A percentile compares a stretch with the other conserved stretches of the same genome.
Conservation (phyloP, 192 early-diverging fungal genomes). For the Podochytrium sp. region DNA sequence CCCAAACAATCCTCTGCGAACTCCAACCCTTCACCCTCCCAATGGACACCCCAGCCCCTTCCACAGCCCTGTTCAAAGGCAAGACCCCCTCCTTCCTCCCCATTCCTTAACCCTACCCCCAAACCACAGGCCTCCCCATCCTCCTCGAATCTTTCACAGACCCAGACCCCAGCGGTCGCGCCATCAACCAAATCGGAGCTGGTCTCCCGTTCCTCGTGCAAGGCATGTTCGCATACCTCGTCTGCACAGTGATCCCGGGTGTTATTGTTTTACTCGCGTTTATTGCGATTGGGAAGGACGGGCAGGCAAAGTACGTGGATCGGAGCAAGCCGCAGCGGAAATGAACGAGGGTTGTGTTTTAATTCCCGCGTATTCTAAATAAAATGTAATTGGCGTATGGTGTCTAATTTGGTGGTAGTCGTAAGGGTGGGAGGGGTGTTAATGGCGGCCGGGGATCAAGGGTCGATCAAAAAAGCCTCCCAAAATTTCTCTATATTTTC, state of each 20-base stretch:
- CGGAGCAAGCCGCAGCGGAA: background rate
- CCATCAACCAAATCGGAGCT: background rate
- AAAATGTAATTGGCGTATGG: too few species aligned
- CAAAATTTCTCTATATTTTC: too few species aligned
- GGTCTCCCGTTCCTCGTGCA: background rate
- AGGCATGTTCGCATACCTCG: background rate
- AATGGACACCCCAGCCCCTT: background rate
- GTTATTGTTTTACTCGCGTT: background rate
- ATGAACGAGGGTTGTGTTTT: background rate
- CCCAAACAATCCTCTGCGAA: slow-evolving; percentile 10
- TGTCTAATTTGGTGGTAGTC: too few species aligned
- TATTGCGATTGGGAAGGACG: background rate
- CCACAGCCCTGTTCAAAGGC: background rate
- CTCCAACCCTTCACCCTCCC: background rate
- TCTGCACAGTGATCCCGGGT: background rate
- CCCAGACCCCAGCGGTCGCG: background rate
- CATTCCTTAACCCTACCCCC: too few species aligned
- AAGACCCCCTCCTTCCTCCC: too few species aligned
- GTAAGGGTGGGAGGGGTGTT: too few species aligned
- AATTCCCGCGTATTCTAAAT: too few species aligned
- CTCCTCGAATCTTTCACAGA: background rate
- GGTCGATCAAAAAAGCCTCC: too few species aligned
- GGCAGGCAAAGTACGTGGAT: background rate
- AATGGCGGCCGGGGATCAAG: too few species aligned
- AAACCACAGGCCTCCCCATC: background rate